phyloP scores from a whole-genome alignment of 306 rosid genomes.

The Lablab purpureus region DNA sequence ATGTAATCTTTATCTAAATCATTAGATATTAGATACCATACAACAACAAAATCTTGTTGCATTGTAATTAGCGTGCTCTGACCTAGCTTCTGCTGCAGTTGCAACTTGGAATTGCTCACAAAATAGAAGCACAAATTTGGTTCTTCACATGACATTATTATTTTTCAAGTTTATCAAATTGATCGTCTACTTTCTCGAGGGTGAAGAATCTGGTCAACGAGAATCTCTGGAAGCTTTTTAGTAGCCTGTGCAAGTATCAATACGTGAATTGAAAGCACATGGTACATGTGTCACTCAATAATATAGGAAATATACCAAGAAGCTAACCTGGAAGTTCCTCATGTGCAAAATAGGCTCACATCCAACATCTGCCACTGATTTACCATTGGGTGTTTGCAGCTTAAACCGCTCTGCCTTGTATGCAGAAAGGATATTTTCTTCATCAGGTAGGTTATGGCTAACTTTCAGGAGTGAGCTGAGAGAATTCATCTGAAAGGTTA shows the following conservation, averaged over 20 bases:
- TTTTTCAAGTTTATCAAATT: slow-evolving; percentile 27
- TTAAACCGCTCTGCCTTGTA: slow-evolving; percentile 79
- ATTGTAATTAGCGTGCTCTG: background rate
- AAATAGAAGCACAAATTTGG: slow-evolving; percentile 28
- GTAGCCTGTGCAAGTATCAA: slow-evolving; percentile 65
- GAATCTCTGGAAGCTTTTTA: slow-evolving; percentile 84
- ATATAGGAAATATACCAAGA: slow-evolving; percentile 19
- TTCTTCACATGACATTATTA: slow-evolving; percentile 36
- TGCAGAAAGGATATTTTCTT: slow-evolving; percentile 54
- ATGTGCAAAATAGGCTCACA: slow-evolving; percentile 97
- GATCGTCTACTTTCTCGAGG: slow-evolving; percentile 36
- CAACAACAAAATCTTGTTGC: slow-evolving; percentile 38
- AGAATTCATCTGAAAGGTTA: slow-evolving; percentile 84
- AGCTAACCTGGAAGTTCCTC: slow-evolving; percentile 94
- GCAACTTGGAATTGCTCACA: slow-evolving; percentile 34
- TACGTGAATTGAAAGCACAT: slow-evolving; percentile 32
- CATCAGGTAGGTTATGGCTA: slow-evolving; percentile 69
- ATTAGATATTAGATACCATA: slow-evolving; percentile 5
- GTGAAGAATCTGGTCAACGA: slow-evolving; percentile 70
- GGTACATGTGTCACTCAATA: background rate
- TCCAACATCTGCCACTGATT: slow-evolving; percentile 91
- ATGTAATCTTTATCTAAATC: slow-evolving; percentile 3
- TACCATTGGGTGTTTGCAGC: slow-evolving; percentile 82
- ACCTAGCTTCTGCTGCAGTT: background rate
- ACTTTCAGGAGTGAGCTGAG: slow-evolving; percentile 86